phyloP scores from a whole-genome alignment of 805 yeast genomes.

The Candida stauntonica region DNA sequence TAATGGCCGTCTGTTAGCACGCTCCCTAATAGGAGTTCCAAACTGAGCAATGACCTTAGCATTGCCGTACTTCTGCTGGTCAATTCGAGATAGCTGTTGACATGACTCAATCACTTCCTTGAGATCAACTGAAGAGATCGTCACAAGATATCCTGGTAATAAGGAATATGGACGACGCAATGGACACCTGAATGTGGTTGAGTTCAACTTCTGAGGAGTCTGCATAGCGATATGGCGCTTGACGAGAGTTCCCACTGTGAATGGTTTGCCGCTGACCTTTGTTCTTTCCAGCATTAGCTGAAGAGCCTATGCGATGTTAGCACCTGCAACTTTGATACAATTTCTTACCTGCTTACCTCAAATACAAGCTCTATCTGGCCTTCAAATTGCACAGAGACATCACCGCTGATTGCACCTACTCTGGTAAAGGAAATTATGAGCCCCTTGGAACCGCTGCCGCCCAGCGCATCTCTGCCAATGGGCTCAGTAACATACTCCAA shows the following conservation, averaged over 20 bases:
- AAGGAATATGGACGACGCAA: slow-evolving; percentile 6
- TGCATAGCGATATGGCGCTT: slow-evolving; percentile 3
- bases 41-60: neutral
- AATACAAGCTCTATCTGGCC: slow-evolving; percentile 1
- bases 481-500: neutral
- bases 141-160: slow-evolving; percentile 3
- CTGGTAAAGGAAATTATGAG: slow-evolving; percentile 3
- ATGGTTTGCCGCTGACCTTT: neutral
- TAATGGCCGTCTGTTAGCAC: no score
- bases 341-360: slow-evolving; percentile 1
- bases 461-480: neutral
- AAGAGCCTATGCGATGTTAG: neutral
- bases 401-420: slow-evolving; percentile 9
- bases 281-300: slow-evolving; percentile 1
- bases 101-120: neutral
- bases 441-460: neutral
- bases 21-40: no score
- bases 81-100: neutral
- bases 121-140: neutral
- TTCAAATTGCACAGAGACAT: slow-evolving; percentile 1
- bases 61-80: neutral
- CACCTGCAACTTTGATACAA: neutral
- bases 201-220: neutral
- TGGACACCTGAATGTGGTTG: neutral
- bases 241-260: neutral